Conservation (phyloP, 2,329 filamentous ascomycete genomes). For the Hymenoscyphus repandus region DNA sequence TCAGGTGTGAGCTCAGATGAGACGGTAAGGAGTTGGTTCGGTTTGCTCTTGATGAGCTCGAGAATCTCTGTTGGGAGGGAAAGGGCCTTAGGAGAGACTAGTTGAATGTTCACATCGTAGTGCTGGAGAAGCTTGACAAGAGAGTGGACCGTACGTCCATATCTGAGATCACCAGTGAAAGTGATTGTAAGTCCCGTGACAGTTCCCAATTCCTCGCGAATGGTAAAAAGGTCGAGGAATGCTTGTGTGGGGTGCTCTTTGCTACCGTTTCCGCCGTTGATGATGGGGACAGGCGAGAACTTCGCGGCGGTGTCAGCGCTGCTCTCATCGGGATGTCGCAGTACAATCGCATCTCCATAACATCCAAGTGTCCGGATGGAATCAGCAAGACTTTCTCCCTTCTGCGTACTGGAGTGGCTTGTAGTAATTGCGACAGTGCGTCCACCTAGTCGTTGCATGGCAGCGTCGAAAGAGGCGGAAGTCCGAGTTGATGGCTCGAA, state of each 20-base stretch:
- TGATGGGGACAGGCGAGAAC: conserved; percentile 84
- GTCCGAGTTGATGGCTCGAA: conserved; percentile 97
- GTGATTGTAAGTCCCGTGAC: conserved; percentile 95
- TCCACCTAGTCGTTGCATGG: conserved; percentile 96
- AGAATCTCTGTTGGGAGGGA: conserved; percentile 71
- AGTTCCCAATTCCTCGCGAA: conserved; percentile 93
- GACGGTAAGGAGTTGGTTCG: conserved; percentile 73
- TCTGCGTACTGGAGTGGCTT: conserved; percentile 80
- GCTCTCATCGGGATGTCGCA: conserved; percentile 81
- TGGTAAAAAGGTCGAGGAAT: conserved; percentile 96
- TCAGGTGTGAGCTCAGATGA: conserved; percentile 77
- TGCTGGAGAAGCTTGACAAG: conserved; percentile 89
- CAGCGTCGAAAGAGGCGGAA: conserved; percentile 91
- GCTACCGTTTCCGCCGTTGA: conserved; percentile 95
- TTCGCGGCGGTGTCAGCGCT: conserved; percentile 79
- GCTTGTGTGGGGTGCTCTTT: conserved; percentile 97
- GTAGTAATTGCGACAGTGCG: conserved; percentile 79
- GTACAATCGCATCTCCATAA: conserved; percentile 92
- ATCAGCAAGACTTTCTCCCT: conserved; percentile 91
- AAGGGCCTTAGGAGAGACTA: conserved; percentile 78
- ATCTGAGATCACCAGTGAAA: conserved; percentile 87
- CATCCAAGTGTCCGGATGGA: conserved; percentile 89
- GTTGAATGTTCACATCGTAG: conserved; percentile 91
- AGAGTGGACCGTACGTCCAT: conserved; percentile 92
- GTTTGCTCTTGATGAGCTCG: conserved; percentile 59